Evolutionary conservation across 208 protist species (phyloP), one percentile per base, ranked within the genome.

Genomic region (Trypanosoma melophagium): DNA sequence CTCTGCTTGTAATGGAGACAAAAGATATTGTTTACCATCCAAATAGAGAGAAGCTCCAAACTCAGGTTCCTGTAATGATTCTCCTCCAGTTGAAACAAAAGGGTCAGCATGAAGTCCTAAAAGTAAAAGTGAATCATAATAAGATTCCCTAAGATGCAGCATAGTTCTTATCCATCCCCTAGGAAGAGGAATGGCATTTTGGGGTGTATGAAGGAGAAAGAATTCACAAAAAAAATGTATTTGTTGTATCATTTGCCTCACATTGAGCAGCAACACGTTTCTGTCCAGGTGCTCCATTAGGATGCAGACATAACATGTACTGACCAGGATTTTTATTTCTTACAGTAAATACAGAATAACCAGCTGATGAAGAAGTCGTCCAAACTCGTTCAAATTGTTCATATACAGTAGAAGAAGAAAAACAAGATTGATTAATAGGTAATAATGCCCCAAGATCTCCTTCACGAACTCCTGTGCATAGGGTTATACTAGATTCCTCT

Each of bases 131-230:
- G 22, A 35, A 28, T 31, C 45, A 44, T 63, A 52, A 41, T 53
- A 63, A 4, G 41, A 50, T 40, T 63, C 42, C 16, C 58, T 41
- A 63, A 63, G 58, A 31, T 63, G 58, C 9, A 63, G 42, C 40
- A 63, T 49, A 49, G 8, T 31, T 1, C 44, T 63, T 19, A 63
- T 38, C 58, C 58, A 63, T 63, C 58, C 58, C 31, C 14, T 22
- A 16, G 40, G 42, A 63, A 63, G 58, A 38, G 38, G 42, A 63
- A 63, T 63, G 13, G 58, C 58, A 49, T 63, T 63, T 40, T 41
- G 14, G n/a, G 58, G 58, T 17, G 21, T 35, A 51, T 35, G 17
- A 17, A 25, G 42, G 35, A 63, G 41, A 12, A 63, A 52, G 19
- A 63, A 14, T 16, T n/a, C 13, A 25, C 58, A 63, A 41, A 63